A percentile compares a stretch with the other conserved stretches of the same genome.
These are phyloP conservation scores for Rhamnella rubrinervis DNA, from an alignment of 331 rosid species.

Conservation along the genomic window DNA sequence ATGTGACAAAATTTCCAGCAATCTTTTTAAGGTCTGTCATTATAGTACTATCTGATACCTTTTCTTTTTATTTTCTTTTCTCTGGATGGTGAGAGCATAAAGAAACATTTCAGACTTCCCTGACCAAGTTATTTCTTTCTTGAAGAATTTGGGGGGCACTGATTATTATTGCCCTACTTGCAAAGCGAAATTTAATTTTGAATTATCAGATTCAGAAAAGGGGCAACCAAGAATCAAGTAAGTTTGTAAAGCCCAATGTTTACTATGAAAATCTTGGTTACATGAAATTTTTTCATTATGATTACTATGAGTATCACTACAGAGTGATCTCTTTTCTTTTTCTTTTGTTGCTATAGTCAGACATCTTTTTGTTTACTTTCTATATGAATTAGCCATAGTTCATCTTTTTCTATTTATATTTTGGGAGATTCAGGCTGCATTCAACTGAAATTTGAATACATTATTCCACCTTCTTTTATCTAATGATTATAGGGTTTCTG, in stretches of 20 bases:
- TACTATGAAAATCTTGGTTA: too few species aligned
- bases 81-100: constrained; percentile 16
- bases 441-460: neutral
- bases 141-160: constrained; percentile 82
- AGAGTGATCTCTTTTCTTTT: neutral
- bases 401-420: neutral
- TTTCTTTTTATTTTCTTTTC: constrained; percentile 14
- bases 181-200: constrained; percentile 96
- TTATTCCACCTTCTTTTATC: constrained; percentile 5
- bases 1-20: constrained; percentile 87
- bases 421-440: neutral
- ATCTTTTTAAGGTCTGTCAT: constrained; percentile 69
- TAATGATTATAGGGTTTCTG: constrained; percentile 28
- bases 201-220: constrained; percentile 89
- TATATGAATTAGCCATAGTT: too few species aligned
- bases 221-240: constrained; percentile 76
- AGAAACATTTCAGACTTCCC: constrained; percentile 29
- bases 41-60: constrained; percentile 18
- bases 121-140: constrained; percentile 35
- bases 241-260: constrained; percentile 26
- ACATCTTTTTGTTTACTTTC: too few species aligned
- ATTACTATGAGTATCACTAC: neutral
- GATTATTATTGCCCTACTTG: constrained; percentile 98
- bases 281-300: neutral
- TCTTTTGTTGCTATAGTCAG: neutral